These are phyloP conservation scores for Wickerhamiella bombiphila DNA, from an alignment of 805 yeast genomes.

Conservation along the genomic window DNA sequence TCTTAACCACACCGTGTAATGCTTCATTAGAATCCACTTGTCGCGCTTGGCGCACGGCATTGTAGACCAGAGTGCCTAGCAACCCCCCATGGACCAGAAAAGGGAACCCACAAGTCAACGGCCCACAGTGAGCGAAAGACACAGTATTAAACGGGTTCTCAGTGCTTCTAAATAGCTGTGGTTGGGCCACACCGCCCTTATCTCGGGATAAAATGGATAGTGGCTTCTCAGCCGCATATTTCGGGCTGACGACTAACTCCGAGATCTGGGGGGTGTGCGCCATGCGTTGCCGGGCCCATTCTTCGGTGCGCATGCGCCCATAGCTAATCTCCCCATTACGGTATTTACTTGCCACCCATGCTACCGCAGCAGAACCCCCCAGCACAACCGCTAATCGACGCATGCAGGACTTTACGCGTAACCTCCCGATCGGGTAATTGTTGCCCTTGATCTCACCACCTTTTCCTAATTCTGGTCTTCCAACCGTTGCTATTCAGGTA, in stretches of 20 bases:
- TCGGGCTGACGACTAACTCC: slow-evolving; percentile 29
- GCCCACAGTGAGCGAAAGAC: slow-evolving; percentile 62
- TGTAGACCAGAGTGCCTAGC: slow-evolving; percentile 53
- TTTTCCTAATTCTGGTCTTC: too few relatives aligned
- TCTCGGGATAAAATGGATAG: slow-evolving; percentile 17
- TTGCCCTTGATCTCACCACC: too few relatives aligned
- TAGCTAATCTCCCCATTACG: slow-evolving; percentile 2
- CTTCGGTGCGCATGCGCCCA: slow-evolving; percentile 7
- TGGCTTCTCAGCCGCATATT: slow-evolving; percentile 28
- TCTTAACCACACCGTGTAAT: slow-evolving; percentile 20
- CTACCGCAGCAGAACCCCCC: neutral
- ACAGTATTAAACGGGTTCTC: slow-evolving; percentile 42
- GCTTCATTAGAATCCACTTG: slow-evolving; percentile 17
- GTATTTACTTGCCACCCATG: neutral
- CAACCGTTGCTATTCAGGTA: too few relatives aligned
- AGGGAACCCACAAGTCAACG: slow-evolving; percentile 72
- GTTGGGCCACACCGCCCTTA: slow-evolving; percentile 60
- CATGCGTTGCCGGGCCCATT: slow-evolving; percentile 5
- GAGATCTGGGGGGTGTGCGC: slow-evolving; percentile 34
- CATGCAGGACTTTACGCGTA: too few relatives aligned
- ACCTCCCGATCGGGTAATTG: too few relatives aligned
- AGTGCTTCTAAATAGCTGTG: slow-evolving; percentile 55
- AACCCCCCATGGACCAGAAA: slow-evolving; percentile 82
- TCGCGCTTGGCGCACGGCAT: slow-evolving; percentile 54
- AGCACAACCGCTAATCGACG: neutral